phyloP scores from a whole-genome alignment of 2,329 filamentous ascomycete genomes.

The Neurospora sp. region DNA sequence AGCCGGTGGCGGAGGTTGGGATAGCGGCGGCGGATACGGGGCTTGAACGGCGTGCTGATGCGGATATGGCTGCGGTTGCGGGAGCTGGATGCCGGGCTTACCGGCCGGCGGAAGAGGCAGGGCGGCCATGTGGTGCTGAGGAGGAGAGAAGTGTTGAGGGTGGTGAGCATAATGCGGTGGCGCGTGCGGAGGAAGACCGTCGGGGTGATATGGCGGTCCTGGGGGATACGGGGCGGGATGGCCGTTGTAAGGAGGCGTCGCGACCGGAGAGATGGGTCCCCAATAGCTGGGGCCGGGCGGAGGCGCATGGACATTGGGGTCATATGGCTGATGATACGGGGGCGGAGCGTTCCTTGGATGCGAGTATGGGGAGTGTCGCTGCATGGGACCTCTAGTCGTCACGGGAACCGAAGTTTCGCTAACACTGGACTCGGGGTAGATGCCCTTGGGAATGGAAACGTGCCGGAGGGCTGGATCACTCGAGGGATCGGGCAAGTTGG shows the following conservation, averaged over 20 bases:
- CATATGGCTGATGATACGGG: slow-evolving; percentile 7
- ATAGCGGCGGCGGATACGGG: neutral
- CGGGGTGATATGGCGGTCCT: neutral
- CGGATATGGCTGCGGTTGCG: slow-evolving; percentile 2
- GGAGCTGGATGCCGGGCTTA: neutral
- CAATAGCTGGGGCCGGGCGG: slow-evolving; percentile 3
- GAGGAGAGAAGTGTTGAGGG: neutral
- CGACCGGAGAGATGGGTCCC: neutral
- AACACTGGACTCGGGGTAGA: slow-evolving; percentile 94
- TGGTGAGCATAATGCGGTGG: neutral
- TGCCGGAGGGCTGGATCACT: slow-evolving; percentile 69
- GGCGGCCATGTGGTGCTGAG: slow-evolving; percentile 8
- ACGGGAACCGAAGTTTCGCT: slow-evolving; percentile 75
- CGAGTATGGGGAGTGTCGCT: slow-evolving; percentile 29
- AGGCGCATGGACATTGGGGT: neutral
- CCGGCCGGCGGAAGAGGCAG: neutral
- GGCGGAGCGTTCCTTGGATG: slow-evolving; percentile 1
- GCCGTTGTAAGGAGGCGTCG: slow-evolving; percentile 5
- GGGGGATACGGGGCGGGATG: neutral
- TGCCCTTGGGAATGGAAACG: slow-evolving; percentile 81
- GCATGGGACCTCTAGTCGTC: slow-evolving; percentile 66
- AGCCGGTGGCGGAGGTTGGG: slow-evolving; percentile 6
- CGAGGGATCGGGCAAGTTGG: slow-evolving; percentile 70
- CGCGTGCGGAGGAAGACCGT: neutral
- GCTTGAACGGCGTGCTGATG: neutral